Evolutionary conservation across 2,329 filamentous ascomycete genomes (phyloP).

Genomic region (Xylariaceae sp.): DNA sequence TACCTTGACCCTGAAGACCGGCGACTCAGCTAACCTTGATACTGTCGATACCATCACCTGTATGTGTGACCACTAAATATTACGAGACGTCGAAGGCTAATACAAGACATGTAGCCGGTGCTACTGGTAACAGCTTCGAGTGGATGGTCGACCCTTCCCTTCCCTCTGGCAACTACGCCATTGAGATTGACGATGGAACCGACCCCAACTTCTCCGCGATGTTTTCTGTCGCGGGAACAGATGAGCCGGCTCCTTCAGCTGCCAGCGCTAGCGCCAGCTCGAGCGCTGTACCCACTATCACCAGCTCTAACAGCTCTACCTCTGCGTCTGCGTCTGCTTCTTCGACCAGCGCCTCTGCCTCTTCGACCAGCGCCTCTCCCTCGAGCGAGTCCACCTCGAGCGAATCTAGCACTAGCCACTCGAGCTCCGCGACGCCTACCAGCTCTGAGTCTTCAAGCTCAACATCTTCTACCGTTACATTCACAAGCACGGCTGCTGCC

Average conservation of each 20-base stretch:
- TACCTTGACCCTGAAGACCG: slow-evolving; percentile 38
- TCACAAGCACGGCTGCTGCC: not conserved
- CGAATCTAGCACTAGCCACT: not conserved
- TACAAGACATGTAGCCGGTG: slow-evolving; percentile 29
- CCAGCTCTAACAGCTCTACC: slow-evolving; percentile 2
- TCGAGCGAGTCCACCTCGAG: slow-evolving; percentile 1
- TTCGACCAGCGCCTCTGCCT: slow-evolving; percentile 12
- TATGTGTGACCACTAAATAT: slow-evolving; percentile 26
- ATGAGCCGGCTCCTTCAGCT: slow-evolving; percentile 12
- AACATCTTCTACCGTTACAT: slow-evolving; percentile 1
- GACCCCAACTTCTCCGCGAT: slow-evolving; percentile 41
- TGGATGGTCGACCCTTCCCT: slow-evolving; percentile 36
- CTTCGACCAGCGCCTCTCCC: not conserved
- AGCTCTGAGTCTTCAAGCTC: not conserved
- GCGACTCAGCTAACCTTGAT: slow-evolving; percentile 33
- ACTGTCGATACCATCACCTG: slow-evolving; percentile 33
- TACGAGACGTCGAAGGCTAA: not conserved
- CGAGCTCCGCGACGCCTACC: not conserved
- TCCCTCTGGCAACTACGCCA: slow-evolving; percentile 39
- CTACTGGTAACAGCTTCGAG: slow-evolving; percentile 34
- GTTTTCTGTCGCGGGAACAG: slow-evolving; percentile 33
- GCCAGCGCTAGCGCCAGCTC: not conserved
- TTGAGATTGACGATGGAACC: slow-evolving; percentile 39
- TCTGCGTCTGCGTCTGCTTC: slow-evolving; percentile 7
- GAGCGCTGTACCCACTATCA: slow-evolving; percentile 10